Conservation (phyloP, 202 grass and related monocot species). For the Setaria viridis region DNA sequence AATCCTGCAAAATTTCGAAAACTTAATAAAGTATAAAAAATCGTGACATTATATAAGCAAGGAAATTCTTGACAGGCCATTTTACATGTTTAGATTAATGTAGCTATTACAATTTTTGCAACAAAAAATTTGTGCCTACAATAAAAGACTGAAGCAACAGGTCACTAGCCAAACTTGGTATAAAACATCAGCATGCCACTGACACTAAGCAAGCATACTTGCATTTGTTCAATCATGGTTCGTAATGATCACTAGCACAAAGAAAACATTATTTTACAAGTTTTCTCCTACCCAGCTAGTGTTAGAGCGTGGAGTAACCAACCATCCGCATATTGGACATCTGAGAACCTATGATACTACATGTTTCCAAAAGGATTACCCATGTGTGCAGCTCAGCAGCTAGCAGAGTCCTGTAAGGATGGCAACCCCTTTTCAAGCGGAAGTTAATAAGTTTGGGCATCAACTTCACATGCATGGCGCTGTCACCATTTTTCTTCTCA, state of each 20-base stretch:
- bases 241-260: not conserved
- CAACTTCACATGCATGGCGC: conserved; percentile 11
- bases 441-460: not conserved
- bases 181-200: not conserved
- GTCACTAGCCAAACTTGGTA: not conserved
- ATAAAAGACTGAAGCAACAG: not conserved
- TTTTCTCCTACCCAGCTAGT: not conserved
- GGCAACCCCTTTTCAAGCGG: not conserved
- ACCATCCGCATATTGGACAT: not conserved
- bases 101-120: not conserved
- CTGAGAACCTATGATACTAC: not conserved
- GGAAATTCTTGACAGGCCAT: not conserved
- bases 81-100: not conserved
- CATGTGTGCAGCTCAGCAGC: not conserved
- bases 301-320: not conserved
- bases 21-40: not conserved
- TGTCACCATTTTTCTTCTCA: conserved; percentile 16
- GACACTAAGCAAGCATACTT: not conserved
- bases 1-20: not conserved
- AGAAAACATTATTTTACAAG: not conserved
- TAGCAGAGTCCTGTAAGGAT: not conserved
- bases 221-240: not conserved
- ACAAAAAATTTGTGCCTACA: no score
- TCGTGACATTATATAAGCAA: no score
- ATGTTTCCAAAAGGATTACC: conserved; percentile 8